Evolutionary conservation across 345 rosid species (phyloP).

Genomic region (Aurinia saxatilis): DNA sequence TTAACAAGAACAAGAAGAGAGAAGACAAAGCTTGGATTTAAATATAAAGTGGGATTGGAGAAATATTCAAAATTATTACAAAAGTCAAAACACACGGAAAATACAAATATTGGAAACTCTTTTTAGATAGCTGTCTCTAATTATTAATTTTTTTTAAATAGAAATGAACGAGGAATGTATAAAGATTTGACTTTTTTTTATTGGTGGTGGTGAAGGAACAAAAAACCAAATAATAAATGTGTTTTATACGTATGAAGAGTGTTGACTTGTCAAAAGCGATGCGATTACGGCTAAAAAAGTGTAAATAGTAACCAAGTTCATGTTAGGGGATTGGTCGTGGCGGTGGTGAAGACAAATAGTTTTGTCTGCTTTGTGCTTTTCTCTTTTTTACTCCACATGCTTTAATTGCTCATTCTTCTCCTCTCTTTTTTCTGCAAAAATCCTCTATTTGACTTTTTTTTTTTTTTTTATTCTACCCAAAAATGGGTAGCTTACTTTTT

Average conservation of each 20-base stretch:
- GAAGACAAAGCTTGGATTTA: constrained; percentile 18
- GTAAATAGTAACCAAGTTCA: constrained; percentile 28
- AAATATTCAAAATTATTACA: constrained; percentile 15
- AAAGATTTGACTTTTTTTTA: constrained; percentile 20
- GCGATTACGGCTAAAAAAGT: constrained; percentile 32
- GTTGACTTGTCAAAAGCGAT: constrained; percentile 45
- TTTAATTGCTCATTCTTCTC: constrained; percentile 16
- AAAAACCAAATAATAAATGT: constrained; percentile 7
- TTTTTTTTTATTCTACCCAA: not conserved
- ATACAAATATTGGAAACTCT: constrained; percentile 16
- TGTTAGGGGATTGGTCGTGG: constrained; percentile 23
- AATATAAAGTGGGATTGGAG: constrained; percentile 23
- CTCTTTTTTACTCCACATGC: constrained; percentile 21
- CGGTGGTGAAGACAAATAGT: constrained; percentile 20
- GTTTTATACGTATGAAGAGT: constrained; percentile 22
- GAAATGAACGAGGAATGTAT: constrained; percentile 24
- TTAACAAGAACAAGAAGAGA: constrained; percentile 15
- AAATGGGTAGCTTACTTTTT: not conserved
- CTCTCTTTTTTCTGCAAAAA: constrained; percentile 12
- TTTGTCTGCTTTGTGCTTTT: constrained; percentile 21
- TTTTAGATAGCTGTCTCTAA: constrained; percentile 5
- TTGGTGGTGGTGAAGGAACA: not conserved
- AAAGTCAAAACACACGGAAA: constrained; percentile 68
- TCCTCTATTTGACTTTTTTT: constrained; percentile 17
- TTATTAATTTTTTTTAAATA: constrained; percentile 6